Base-by-base conservation (phyloP, 768 basidiomycete species). In the Clitopilus passeckerianus region DNA sequence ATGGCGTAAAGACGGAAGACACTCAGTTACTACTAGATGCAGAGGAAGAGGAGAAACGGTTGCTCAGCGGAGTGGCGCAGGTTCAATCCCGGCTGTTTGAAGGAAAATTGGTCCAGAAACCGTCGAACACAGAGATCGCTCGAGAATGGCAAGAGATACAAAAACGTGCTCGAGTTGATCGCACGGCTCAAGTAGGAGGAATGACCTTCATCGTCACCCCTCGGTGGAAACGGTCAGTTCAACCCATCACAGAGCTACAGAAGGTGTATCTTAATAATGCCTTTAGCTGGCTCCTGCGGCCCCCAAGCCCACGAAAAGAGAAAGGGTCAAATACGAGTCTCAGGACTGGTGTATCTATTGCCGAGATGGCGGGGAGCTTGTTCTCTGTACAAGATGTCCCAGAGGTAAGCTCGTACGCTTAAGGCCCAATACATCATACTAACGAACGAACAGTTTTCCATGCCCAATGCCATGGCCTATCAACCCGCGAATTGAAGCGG, bases 291-390 rank as follows among this genome's bases (percentile, higher is more conserved):
- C 41, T 55, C 61, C 34, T 46, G 59, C 34, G 57, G 57, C 23
- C 10, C 41, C 57, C 57, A 66, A 61, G 53, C 63, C 8, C 4
- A 61, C 52, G 41, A 78, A 79, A 62, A 66, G 67, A n/a, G 64
- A 66, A 37, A 71, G 59, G 67, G 61, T 56, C 22, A 72, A 73
- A 66, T 79, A 75, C 57, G 84, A 81, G 2, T 79, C 73, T 27
- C 83, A 86, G 65, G 84, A 87, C 60, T 84, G 75, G 71, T 87
- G 86, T 66, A 77, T 81, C 34, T 70, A 77, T 59, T 87, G 86
- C 67, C 74, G 80, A 33, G 86, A 87, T 55, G 86, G 85, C 1
- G 85, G 86, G 0, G 76, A 82, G 50, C 62, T 86, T 7, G 68
- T 79, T 41, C 56, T 77, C 14, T 87, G 86, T 64, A 34, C 59